Evolutionary conservation across 306 rosid species (phyloP), one percentile per base, ranked within the genome.

Genomic region (Fragaria ananassa): DNA sequence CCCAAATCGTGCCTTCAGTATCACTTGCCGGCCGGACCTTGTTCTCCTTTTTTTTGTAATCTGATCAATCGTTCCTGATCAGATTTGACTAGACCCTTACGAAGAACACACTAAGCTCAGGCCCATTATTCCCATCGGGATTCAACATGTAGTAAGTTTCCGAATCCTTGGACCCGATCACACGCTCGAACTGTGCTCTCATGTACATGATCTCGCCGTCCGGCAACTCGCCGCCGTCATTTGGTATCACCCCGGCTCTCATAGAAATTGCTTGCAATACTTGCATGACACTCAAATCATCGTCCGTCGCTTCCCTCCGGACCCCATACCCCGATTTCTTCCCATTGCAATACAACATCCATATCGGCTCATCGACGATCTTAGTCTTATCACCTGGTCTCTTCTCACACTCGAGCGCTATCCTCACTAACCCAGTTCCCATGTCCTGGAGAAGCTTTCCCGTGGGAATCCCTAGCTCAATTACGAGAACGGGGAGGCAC

Each of bases 121-220:
- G 88, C 0, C 96, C 98, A 45, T 69, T 80, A 44, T 77, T 89
- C 1, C 83, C 90, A 4, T 94, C 94, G 3, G 95, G 98, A 86
- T 88, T 91, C 88, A 87, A 63, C 97, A 94, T 91, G 15, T 94
- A 89, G 51, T 84, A 94, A 9, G 97, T 86, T 77, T 94, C 98
- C 0, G 98, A 91, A 35, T 94, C 98, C 83, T 78, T 94, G 0
- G 98, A 91, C 46, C 97, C 98, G 4, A 87, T 74, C 8, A 90
- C 97, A 1, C 95, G 83, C 76, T 90, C 97, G 45, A 94, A 91
- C 81, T 83, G 34, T 0, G 86, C 91, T 70, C 98, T 88, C 96
- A 87, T 84, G 70, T 92, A 94, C 31, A 88, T 87, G 17, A 94
- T 13, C 19, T 94, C 96, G 8, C 92, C 94, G 1, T 87, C 91